These are phyloP conservation scores for Ceratopteris richardii DNA, from an alignment of 75 land plant species.

Conservation along the genomic window DNA sequence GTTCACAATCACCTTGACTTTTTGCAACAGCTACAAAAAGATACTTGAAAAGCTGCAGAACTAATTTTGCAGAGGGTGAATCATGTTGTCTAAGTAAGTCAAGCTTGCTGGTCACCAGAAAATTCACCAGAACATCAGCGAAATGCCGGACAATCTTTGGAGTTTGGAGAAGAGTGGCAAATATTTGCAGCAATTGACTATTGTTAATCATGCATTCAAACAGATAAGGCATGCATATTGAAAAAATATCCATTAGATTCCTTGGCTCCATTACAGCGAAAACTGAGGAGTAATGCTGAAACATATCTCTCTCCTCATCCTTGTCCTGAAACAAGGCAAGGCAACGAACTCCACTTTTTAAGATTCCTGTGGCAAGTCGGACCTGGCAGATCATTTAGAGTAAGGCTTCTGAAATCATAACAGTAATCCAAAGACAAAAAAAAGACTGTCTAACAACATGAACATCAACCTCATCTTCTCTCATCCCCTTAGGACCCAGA, in stretches of 20 bases:
- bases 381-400: constrained; percentile 39
- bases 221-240: constrained; percentile 91
- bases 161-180: constrained; percentile 70
- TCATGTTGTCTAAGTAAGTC: constrained; percentile 90
- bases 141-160: constrained; percentile 78
- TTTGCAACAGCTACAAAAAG: constrained; percentile 83
- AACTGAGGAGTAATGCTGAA: constrained; percentile 72
- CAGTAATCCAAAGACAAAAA: not conserved
- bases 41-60: constrained; percentile 83
- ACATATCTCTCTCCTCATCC: constrained; percentile 95
- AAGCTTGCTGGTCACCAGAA: constrained; percentile 75
- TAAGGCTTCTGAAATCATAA: not conserved
- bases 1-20: constrained; percentile 80
- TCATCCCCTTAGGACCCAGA: constrained; percentile 76
- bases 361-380: constrained; percentile 81
- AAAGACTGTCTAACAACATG: no score
- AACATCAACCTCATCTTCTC: constrained; percentile 99
- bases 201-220: constrained; percentile 91
- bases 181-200: constrained; percentile 69
- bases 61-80: constrained; percentile 81
- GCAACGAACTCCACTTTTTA: constrained; percentile 94
- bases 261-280: constrained; percentile 95
- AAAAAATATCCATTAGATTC: constrained; percentile 97
- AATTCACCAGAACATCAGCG: constrained; percentile 91
- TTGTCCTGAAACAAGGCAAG: constrained; percentile 88